phyloP scores from a whole-genome alignment of 176 grass and related monocot genomes.

The Carex pumila region DNA sequence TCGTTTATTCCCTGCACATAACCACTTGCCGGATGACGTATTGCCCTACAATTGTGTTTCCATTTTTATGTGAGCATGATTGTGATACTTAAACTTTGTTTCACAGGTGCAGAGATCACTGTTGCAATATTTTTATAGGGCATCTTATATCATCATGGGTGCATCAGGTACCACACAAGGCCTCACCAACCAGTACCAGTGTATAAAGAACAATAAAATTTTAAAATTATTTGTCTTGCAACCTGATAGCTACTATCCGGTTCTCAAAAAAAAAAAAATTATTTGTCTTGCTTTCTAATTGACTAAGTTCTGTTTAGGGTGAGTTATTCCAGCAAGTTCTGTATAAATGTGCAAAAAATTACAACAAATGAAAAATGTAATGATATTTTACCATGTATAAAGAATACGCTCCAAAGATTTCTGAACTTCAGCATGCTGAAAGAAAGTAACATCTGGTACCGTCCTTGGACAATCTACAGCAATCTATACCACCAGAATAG shows the following conservation, averaged over 20 bases:
- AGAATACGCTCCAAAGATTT: slow-evolving; percentile 90
- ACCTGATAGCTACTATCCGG: no score
- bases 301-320: not conserved
- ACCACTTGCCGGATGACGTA: slow-evolving; percentile 91
- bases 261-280: no score
- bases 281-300: not conserved
- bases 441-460: slow-evolving; percentile 74
- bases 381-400: slow-evolving; percentile 75
- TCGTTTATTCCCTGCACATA: slow-evolving; percentile 99
- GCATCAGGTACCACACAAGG: not conserved
- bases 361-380: not conserved
- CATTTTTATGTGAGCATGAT: not conserved
- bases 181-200: not conserved
- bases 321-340: not conserved
- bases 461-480: slow-evolving; percentile 85
- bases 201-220: not conserved
- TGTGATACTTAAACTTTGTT: not conserved
- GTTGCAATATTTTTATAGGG: not conserved
- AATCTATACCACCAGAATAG: slow-evolving; percentile 26
- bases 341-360: not conserved
- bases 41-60: slow-evolving; percentile 47
- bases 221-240: not conserved
- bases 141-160: not conserved
- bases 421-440: slow-evolving; percentile 81
- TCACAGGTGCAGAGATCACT: not conserved